These are phyloP conservation scores for Adansonia grandidieri DNA, from an alignment of 441 rosid species.

Conservation along the genomic window DNA sequence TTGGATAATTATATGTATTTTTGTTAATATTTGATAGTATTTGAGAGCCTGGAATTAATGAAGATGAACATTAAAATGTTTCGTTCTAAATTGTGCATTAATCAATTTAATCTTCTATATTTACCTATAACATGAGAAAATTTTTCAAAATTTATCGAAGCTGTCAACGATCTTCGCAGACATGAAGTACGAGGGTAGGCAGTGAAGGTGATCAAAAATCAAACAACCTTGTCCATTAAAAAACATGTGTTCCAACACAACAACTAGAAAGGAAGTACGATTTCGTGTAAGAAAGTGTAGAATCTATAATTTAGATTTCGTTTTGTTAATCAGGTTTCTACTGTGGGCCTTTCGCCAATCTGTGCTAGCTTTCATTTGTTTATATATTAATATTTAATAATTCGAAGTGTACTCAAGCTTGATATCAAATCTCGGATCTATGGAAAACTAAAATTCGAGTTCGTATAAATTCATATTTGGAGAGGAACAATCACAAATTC, in stretches of 20 bases:
- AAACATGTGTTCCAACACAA: background rate
- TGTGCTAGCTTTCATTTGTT: background rate
- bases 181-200: slow-evolving; percentile 33
- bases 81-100: background rate
- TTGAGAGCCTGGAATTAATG: background rate
- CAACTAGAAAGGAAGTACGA: background rate
- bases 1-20: too few species aligned
- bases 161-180: background rate
- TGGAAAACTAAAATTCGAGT: too few species aligned
- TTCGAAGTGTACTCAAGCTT: background rate
- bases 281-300: slow-evolving; percentile 42
- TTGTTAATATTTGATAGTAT: too few species aligned
- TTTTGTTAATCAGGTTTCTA: background rate
- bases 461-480: too few species aligned
- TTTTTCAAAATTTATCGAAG: background rate
- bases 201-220: slow-evolving; percentile 43
- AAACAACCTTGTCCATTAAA: slow-evolving; percentile 27
- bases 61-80: background rate
- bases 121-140: background rate
- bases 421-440: too few species aligned
- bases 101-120: too few species aligned
- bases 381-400: background rate
- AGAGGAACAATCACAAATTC: too few species aligned
- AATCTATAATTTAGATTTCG: slow-evolving; percentile 8
- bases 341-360: slow-evolving; percentile 15